Evolutionary conservation across 805 yeast genomes (phyloP), one percentile per base, ranked within the genome.

Genomic region (Lipomyces anomalus): DNA sequence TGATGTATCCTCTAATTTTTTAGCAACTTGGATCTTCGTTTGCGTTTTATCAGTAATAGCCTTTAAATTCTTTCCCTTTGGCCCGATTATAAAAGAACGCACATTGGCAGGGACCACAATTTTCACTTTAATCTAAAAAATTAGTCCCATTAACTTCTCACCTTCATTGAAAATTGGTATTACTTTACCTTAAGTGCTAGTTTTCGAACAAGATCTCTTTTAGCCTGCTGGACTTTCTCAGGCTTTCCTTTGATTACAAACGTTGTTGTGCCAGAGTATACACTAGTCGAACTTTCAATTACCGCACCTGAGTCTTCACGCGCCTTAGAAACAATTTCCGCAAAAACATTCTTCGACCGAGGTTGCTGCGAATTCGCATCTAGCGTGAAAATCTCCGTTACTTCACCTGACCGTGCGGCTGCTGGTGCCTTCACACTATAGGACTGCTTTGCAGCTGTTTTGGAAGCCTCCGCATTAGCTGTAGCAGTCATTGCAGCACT

Each of bases 31-130:
- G 55, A 89, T 78, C 55, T 73, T 83, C 43, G 80, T 80, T 40
- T 78, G 81, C 40, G 84, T 75, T 30, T 74, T 70, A 43, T 75
- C 82, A 40, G 84, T 73, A 53, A 89, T 84, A 47, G 92, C 89
- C 63, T 79, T 84, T 66, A 89, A 76, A 50, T 73, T 82, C 57
- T 74, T 76, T 62, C 97, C 97, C 62, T 82, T 84, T 36, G 89
- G 74, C 48, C 97, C 97, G 66, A 89, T 89, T 47, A 89, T 77
- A 40, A 77, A 75, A 5, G 94, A 75, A 65, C 92, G 77, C 47
- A 85, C 73, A 55, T 76, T 77, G 11, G 89, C 76, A 26, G 97
- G 97, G 43, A 89, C 76, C 24, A 72, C 62, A 61, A 89, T 76
- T 24, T 70, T 66, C 39, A 77, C 67, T 4, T 67, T 68, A 35